Conservation (phyloP, 441 rosid species). For the Jatropha podagrica region DNA sequence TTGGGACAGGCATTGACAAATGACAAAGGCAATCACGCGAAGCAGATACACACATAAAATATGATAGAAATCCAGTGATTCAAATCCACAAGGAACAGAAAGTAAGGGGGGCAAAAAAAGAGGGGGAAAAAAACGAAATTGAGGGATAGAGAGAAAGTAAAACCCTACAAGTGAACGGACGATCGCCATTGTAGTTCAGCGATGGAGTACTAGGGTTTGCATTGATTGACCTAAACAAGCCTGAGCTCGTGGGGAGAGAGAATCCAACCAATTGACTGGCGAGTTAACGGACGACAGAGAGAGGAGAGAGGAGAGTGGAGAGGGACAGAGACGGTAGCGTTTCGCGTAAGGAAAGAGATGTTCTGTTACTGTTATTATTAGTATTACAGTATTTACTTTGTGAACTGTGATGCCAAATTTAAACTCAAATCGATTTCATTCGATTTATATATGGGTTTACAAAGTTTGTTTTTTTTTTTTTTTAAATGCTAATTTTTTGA, state of each 20-base stretch:
- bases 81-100: background rate
- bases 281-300: background rate
- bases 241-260: background rate
- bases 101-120: background rate
- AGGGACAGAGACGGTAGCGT: slow-evolving; percentile 2
- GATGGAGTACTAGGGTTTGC: slow-evolving; percentile 5
- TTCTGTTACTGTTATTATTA: background rate
- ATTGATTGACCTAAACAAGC: slow-evolving; percentile 6
- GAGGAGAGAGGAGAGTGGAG: background rate
- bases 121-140: background rate
- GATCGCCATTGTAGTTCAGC: slow-evolving; percentile 8
- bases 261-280: background rate
- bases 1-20: background rate
- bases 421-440: background rate
- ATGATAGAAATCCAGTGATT: background rate
- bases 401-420: background rate
- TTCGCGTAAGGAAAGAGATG: slow-evolving; percentile 7
- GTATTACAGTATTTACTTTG: too few species aligned
- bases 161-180: background rate
- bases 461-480: too few species aligned
- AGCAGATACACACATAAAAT: background rate
- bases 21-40: background rate
- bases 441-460: too few species aligned
- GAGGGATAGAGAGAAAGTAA: background rate
- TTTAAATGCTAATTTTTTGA: too few species aligned